Percentiles rank a stretch among this genome's conserved stretches.
Evolutionary conservation across 352 stramenopile species (phyloP).

Genomic region (Thalassiosira hispida): DNA sequence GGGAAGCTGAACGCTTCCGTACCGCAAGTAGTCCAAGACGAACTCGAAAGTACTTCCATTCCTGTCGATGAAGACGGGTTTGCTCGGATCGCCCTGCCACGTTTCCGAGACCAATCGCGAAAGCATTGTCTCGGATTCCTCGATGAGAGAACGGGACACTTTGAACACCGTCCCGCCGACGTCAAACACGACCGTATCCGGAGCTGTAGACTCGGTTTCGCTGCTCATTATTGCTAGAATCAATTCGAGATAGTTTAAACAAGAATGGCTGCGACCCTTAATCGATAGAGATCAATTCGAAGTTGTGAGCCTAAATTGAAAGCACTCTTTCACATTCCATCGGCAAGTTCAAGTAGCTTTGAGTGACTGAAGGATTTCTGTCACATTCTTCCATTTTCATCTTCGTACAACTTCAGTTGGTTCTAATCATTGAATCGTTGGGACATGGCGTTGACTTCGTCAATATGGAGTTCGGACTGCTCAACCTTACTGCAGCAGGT

Average conservation of each 20-base stretch:
- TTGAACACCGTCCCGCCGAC: constrained; percentile 29
- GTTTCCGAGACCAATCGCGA: constrained; percentile 17
- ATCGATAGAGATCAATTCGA: too few relatives aligned
- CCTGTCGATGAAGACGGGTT: constrained; percentile 44
- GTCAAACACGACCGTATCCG: constrained; percentile 21
- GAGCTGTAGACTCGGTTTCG: not conserved
- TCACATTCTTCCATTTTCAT: too few relatives aligned
- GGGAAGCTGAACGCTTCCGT: constrained; percentile 27
- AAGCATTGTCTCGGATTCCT: constrained; percentile 29
- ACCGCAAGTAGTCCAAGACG: constrained; percentile 38
- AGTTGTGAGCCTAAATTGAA: too few relatives aligned
- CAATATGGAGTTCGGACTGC: too few relatives aligned
- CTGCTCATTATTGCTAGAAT: constrained; percentile 5
- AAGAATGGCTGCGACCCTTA: too few relatives aligned
- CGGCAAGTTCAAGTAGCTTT: too few relatives aligned
- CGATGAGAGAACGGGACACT: constrained; percentile 13
- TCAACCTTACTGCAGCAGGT: too few relatives aligned
- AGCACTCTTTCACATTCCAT: too few relatives aligned
- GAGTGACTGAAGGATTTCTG: too few relatives aligned
- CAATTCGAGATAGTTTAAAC: not conserved
- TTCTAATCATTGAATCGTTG: too few relatives aligned
- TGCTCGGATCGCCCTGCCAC: constrained; percentile 8
- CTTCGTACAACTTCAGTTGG: too few relatives aligned
- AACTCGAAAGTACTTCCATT: constrained; percentile 28
- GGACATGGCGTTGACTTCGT: too few relatives aligned